Base-by-base conservation (phyloP, 768 basidiomycete genomes). In the Paxillus involutus region DNA sequence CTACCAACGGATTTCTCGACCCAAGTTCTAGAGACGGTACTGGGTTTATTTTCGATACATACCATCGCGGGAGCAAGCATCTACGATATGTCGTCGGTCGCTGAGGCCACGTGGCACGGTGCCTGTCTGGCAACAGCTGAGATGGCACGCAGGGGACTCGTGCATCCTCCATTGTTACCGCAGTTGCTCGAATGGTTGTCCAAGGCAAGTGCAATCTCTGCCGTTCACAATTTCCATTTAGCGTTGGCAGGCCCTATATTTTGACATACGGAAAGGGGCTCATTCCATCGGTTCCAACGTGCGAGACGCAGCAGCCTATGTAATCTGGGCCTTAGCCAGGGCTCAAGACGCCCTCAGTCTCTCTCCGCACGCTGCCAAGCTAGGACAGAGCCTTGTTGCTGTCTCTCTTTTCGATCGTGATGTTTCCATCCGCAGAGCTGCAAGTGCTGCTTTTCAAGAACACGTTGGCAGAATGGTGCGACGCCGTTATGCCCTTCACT, bases 391-490 rank as follows among this genome's bases (percentile, higher is more conserved):
- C 32, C 79, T 98, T 55, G 83, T 86, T n/a, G 81, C 83, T 21
- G 89, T 92, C 24, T 84, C 96, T 1, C 73, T 93, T 30, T 95
- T 85, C 66, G 97, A 99, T 74, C 83, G 97, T 32, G 97, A 99
- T 70, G 85, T 98, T 29, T 91, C 93, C 57, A 94, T 99, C 51
- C 82, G 97, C 24, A 77, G 97, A 59, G 96, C 97, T 13, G 95
- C 95, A 12, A 98, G 96, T 70, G 97, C 97, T 16, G 92, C 95
- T 12, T 98, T 92, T 68, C 97, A 99, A 71, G 97, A 99, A 73
- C 88, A 89, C 64, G 97, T 98, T 37, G 97, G 97, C 12, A 78
- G 97, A 66, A 88, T 89, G 75, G 96, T 97, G 64, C 69, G 86
- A 70, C 26, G 6, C 13, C 33, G 32, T 47, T 40, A 44, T 53